Evolutionary conservation across 2,329 filamentous ascomycete species (phyloP), one percentile per base, ranked within the genome.

Genomic region (Sporothrix brasiliensis): DNA sequence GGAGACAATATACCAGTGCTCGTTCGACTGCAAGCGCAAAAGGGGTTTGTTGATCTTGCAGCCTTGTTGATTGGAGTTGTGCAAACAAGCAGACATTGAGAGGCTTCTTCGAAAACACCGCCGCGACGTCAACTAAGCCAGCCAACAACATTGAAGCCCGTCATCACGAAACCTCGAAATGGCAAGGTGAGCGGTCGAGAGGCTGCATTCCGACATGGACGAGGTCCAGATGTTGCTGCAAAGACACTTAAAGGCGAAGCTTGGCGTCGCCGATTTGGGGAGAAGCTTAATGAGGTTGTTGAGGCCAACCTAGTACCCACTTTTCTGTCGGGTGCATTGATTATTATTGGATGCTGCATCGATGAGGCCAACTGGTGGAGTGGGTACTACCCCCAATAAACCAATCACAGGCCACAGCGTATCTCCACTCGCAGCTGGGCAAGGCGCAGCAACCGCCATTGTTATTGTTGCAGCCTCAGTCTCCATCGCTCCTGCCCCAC

Each of bases 341-440:
- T 41, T 54, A 6, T 44, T 1, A 68, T 68, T 68, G 53, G 67
- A 21, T 21, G 34, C 7, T 16, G 9, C 3, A 39, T 13, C 19
- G 21, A n/a, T 60, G 67, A 68, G 67, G 67, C 67, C 67, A 68
- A 68, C 67, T 14, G 67, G 30, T 41, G 47, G 67, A 14, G 67
- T 68, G 52, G 52, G 16, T 58, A 24, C 21, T 3, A 11, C 0
- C 2, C 1, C 4, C 11, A 11, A 34, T n/a, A 44, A 27, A 24
- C 58, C 58, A 63, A 63, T 63, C 39, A 63, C 39, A 27, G 21
- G 30, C 4, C 34, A 14, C 21, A 13, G 13, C 2, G 2, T 13
- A 30, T 13, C 4, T n/a, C 63, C 63, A 67, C n/a, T 67, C 27
- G 19, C 47, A 34, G 16, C n/a, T 39, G 19, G 63, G 50, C 65